These are phyloP conservation scores for Eucalyptus albens DNA, from an alignment of 345 rosid genomes.

Conservation along the genomic window DNA sequence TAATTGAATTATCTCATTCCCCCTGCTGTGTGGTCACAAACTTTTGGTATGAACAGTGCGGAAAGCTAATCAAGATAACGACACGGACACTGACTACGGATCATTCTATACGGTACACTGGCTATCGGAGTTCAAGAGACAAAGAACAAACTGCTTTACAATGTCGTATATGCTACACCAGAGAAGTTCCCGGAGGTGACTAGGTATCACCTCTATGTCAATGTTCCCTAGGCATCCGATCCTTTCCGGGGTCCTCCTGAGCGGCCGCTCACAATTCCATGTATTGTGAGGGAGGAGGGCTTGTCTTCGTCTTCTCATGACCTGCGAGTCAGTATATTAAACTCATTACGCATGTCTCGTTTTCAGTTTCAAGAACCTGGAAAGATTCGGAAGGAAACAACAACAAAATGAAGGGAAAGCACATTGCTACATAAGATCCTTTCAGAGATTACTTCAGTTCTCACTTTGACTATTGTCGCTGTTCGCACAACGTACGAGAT, in stretches of 20 bases:
- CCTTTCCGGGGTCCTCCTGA: background rate
- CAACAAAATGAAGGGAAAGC: background rate
- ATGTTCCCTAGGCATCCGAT: background rate
- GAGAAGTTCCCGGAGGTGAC: background rate
- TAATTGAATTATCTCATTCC: background rate
- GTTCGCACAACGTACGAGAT: background rate
- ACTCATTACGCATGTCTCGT: background rate
- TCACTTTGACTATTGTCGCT: background rate
- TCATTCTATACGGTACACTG: background rate
- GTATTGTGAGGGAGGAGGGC: conserved; percentile 73
- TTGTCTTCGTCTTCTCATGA: conserved; percentile 62
- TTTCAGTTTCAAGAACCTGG: background rate
- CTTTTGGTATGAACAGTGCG: background rate
- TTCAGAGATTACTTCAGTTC: background rate
- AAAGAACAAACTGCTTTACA: background rate
- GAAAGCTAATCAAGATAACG: background rate
- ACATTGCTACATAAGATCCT: background rate
- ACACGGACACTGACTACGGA: background rate
- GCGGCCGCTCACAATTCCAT: conserved; percentile 49
- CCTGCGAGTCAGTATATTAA: conserved; percentile 22
- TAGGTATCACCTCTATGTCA: background rate
- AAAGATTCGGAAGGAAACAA: background rate
- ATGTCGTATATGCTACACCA: background rate
- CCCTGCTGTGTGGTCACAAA: background rate
- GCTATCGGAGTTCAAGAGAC: background rate